Base-by-base conservation (phyloP, 768 basidiomycete genomes). In the Mycena vulgaris region DNA sequence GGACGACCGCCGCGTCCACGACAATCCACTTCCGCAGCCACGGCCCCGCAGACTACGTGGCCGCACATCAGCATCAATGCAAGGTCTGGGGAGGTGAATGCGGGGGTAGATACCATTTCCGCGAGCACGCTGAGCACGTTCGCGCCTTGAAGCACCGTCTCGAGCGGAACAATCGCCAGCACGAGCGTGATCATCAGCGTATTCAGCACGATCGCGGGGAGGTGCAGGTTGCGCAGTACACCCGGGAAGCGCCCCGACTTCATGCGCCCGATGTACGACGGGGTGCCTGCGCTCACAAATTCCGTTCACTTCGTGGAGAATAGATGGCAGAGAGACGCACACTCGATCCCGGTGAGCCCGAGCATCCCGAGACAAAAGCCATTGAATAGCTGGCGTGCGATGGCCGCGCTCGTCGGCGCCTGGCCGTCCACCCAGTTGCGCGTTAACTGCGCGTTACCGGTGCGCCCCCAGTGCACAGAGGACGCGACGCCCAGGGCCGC, bases 281-380 rank as follows among this genome's bases (percentile, higher is more conserved):
- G 92, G 0, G 87, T 85, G 64, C 91, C 91, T 85, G 58, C 63
- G 9, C 39, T 30, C 47, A 53, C 17, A 53, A 51, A 19, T 1
- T n/a, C n/a, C n/a, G n/a, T n/a, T n/a, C n/a, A n/a, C n/a, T n/a
- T n/a, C n/a, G n/a, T n/a, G n/a, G n/a, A n/a, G n/a, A n/a, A n/a
- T n/a, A n/a, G n/a, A n/a, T n/a, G n/a, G n/a, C n/a, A n/a, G n/a
- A n/a, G n/a, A n/a, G n/a, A 77, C 81, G 42, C 64, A 91, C 91
- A 91, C 85, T 91, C 90, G 74, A 90, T 89, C 10, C 91, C 93
- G 1, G 93, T 93, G 39, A 93, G 82, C 0, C 92, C 92, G 1
- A 95, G 81, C 83, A 93, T 90, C 0, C 90, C 88, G 4, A 95
- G 81, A 72, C 92, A 93, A 30, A 92, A 82, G 0, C 93, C 93